phyloP scores from a whole-genome alignment of 306 rosid species.

The Vigna unguiculata region DNA sequence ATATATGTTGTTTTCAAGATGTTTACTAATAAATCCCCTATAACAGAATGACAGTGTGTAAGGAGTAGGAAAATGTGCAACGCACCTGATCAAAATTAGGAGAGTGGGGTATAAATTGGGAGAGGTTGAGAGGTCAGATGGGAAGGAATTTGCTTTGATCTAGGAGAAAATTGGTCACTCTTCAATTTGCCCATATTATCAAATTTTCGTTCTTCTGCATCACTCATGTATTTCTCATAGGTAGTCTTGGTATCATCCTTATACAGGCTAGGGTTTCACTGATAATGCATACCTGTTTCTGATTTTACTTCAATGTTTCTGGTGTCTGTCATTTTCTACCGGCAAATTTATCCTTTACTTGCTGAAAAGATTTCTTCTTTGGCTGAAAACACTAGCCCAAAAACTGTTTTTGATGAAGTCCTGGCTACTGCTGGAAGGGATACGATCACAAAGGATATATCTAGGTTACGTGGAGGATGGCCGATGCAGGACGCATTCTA shows the following conservation, averaged over 20 bases:
- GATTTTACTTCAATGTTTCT: background rate
- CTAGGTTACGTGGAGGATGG: slow-evolving; percentile 98
- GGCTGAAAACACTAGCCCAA: slow-evolving; percentile 87
- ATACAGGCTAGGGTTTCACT: background rate
- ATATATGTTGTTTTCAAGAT: slow-evolving; percentile 17
- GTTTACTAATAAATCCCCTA: background rate
- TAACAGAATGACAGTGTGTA: background rate
- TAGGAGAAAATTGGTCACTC: background rate
- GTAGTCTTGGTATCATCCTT: background rate
- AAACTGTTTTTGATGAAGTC: slow-evolving; percentile 87
- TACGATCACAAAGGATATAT: slow-evolving; percentile 85
- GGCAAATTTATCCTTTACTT: slow-evolving; percentile 60
- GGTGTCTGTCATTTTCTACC: background rate
- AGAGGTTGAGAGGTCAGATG: background rate
- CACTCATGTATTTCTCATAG: no score
- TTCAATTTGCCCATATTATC: background rate
- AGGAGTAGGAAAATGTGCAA: background rate
- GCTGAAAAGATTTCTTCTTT: slow-evolving; percentile 79
- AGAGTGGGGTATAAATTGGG: background rate
- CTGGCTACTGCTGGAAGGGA: slow-evolving; percentile 92
- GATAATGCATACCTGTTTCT: background rate
- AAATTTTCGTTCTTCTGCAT: background rate
- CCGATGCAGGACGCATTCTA: slow-evolving; percentile 96
- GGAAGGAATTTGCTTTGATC: background rate
- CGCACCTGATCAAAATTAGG: background rate